Evolutionary conservation across 345 rosid genomes (phyloP), one percentile per base, ranked within the genome.

Genomic region (Citrus unshiu): DNA sequence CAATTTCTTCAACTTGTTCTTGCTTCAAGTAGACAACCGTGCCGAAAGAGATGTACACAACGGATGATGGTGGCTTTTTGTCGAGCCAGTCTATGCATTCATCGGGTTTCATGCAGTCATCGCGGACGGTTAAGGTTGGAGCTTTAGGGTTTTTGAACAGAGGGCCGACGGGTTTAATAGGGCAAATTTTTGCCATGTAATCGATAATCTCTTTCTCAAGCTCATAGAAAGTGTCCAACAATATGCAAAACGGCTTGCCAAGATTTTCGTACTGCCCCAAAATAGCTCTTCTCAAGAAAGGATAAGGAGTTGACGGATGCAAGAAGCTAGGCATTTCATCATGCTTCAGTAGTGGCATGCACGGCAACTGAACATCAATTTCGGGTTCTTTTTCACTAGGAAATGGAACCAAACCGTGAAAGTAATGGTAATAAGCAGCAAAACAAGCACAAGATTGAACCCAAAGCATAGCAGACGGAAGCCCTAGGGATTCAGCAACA

Each of bases 391-490:
- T 68, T 75, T 90, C 81, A 0, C 54, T 84, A 4, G 99, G 99
- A 76, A 95, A 95, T 0, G 84, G 79, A 13, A 82, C 88, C 25
- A 87, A 82, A 9, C 81, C 79, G 58, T 90, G 88, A 78, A 76
- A 77, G 82, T 82, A 92, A 81, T 92, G 88, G 61, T 92, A 95
- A 75, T 95, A 95, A 30, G 92, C 78, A 0, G 93, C 82, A 46
- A 95, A 91, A 77, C 92, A 89, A 1, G 96, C 97, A 9, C 93
- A 92, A 9, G 99, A 93, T 56, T 95, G 98, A 21, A 95, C 94
- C 99, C 98, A 95, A 6, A 95, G 95, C 84, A 93, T 79, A 2
- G 98, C 98, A 25, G 92, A 92, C 25, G 98, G 97, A 74, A 95
- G 78, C 63, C 90, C 90, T 2, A 95, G 88, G 67, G 80, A 78